These are phyloP conservation scores for Metschnikowia similis DNA, from an alignment of 805 yeast species.

Conservation along the genomic window DNA sequence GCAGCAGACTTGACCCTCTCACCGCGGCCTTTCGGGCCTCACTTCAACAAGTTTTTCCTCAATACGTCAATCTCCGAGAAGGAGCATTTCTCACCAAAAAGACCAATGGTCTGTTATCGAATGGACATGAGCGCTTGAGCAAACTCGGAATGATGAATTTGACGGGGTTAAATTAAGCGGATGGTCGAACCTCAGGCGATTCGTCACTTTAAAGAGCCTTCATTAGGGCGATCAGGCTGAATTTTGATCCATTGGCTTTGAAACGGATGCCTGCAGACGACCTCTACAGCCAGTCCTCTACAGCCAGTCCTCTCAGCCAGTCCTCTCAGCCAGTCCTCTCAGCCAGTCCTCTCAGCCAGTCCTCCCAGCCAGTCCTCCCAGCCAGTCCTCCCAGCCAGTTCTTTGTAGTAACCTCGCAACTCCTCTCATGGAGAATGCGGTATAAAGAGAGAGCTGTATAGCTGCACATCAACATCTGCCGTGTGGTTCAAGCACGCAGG, in stretches of 20 bases:
- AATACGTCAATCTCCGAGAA: conserved; percentile 38
- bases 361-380: no score
- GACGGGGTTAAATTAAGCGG: conserved; percentile 68
- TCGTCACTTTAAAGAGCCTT: conserved; percentile 69
- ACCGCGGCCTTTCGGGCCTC: conserved; percentile 91
- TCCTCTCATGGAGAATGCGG: conserved; percentile 67
- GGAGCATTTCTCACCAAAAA: conserved; percentile 62
- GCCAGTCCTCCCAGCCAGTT: no score
- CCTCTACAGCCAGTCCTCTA: conserved; percentile 76
- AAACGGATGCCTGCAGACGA: conserved; percentile 71
- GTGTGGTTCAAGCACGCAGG: conserved; percentile 64
- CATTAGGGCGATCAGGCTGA: conserved; percentile 27
- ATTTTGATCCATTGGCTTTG: conserved; percentile 18
- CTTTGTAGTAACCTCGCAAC: conserved; percentile 76
- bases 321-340: no score
- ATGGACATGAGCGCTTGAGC: conserved; percentile 68
- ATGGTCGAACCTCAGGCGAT: conserved; percentile 84
- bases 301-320: no score
- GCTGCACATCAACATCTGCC: conserved; percentile 69
- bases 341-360: no score
- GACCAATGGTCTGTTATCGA: conserved; percentile 67
- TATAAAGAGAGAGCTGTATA: conserved; percentile 59
- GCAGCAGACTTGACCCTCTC: conserved; percentile 69
- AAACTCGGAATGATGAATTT: conserved; percentile 59
- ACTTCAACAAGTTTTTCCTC: conserved; percentile 63